phyloP scores from a whole-genome alignment of 176 grass and related monocot species.

The Oryza coarctata region DNA sequence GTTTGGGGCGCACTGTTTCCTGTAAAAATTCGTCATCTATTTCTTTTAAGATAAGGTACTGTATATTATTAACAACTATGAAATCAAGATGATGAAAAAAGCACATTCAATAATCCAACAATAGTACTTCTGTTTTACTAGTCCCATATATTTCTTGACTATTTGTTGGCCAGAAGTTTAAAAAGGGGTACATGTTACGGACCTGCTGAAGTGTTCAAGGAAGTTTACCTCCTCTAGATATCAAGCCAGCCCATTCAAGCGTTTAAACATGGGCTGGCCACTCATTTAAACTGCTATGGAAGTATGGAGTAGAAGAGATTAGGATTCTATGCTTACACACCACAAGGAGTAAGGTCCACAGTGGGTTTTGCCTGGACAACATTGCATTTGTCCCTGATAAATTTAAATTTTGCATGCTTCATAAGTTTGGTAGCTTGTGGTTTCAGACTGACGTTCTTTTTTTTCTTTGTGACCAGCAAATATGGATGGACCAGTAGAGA shows the following conservation, averaged over 20 bases:
- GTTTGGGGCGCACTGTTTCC: neutral
- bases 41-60: neutral
- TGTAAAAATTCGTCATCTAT: neutral
- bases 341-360: neutral
- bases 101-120: neutral
- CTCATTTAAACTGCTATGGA: neutral
- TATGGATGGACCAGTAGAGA: conserved; percentile 61
- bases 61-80: neutral
- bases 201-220: neutral
- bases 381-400: neutral
- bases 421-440: neutral
- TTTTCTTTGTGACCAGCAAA: conserved; percentile 28
- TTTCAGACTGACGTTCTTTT: neutral
- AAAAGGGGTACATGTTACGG: too few relatives aligned
- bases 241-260: neutral
- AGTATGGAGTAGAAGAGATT: neutral
- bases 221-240: neutral
- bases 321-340: neutral
- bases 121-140: neutral
- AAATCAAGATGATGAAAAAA: neutral
- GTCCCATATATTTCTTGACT: too few relatives aligned
- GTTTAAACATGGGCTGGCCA: neutral
- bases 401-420: neutral
- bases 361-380: neutral
- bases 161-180: too few relatives aligned